phyloP scores from a whole-genome alignment of 1,284 basidiomycete genomes.

The Sanghuangporus baumii region DNA sequence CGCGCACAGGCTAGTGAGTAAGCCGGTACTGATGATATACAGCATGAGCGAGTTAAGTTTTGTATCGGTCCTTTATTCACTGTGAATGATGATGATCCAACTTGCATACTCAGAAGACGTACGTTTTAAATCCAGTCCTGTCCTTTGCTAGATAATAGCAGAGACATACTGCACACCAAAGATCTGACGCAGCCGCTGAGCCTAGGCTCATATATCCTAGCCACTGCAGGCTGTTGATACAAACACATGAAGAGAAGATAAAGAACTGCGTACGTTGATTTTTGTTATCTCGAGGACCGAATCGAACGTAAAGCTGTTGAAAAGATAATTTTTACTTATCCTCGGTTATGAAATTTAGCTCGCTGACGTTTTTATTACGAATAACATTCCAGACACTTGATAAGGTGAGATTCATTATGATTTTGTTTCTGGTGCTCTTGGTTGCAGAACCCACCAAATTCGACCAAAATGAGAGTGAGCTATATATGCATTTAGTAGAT shows the following conservation, averaged over 20 bases:
- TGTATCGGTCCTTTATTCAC: conserved; percentile 4
- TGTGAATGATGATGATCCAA: background rate
- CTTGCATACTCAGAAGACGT: background rate
- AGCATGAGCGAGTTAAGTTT: conserved; percentile 9
- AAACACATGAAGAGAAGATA: background rate
- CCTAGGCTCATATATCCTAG: conserved; percentile 6
- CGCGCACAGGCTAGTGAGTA: conserved; percentile 14
- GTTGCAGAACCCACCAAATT: background rate
- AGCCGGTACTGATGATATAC: conserved; percentile 16
- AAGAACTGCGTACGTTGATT: background rate
- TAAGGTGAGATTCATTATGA: background rate
- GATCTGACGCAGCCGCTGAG: conserved; percentile 9
- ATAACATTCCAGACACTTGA: conserved; percentile 6
- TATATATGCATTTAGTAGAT: background rate
- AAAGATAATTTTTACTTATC: background rate
- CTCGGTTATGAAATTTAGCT: background rate
- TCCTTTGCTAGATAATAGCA: conserved; percentile 11
- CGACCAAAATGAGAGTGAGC: conserved; percentile 1
- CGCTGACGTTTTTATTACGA: conserved; percentile 2
- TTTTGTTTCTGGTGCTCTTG: too few species aligned
- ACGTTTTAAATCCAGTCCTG: conserved; percentile 14
- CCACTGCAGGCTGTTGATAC: background rate
- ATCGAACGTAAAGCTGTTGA: conserved; percentile 4
- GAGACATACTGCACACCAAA: conserved; percentile 11
- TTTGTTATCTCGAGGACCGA: conserved; percentile 1